Evolutionary conservation across 2,329 filamentous ascomycete genomes (phyloP).

Genomic region (Thelonectria rubi): DNA sequence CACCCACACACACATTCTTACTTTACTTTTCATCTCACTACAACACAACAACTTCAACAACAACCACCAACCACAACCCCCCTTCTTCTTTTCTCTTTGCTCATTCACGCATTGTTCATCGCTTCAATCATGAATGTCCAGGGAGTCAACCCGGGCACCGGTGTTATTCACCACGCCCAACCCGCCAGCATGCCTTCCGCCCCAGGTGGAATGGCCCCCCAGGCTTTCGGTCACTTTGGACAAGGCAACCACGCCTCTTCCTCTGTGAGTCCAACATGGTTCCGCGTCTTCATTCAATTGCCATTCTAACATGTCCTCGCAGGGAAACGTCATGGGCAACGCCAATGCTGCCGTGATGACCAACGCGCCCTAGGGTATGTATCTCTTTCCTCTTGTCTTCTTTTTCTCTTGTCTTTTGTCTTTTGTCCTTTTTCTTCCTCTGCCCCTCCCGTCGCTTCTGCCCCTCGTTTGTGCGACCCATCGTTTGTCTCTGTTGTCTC

Average conservation of each 20-base stretch:
- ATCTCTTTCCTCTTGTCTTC: background rate
- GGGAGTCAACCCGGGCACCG: background rate
- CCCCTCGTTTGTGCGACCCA: background rate
- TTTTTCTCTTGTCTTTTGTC: background rate
- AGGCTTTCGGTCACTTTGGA: background rate
- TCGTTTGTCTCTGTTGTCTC: background rate
- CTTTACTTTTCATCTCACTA: background rate
- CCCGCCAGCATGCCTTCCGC: background rate
- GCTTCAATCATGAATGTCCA: background rate
- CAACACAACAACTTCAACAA: background rate
- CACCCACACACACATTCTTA: background rate
- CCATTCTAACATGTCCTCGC: background rate
- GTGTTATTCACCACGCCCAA: background rate
- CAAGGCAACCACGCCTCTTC: background rate
- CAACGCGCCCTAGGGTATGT: background rate
- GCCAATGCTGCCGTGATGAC: background rate
- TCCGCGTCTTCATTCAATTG: background rate
- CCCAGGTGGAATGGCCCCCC: background rate
- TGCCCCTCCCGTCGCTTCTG: background rate
- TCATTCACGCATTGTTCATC: background rate
- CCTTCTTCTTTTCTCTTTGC: background rate
- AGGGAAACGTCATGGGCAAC: background rate
- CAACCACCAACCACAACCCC: background rate
- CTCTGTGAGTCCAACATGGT: background rate
- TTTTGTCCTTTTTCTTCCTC: background rate